Conservation (phyloP, 129 eudicot species). For the Erigeron canadensis region DNA sequence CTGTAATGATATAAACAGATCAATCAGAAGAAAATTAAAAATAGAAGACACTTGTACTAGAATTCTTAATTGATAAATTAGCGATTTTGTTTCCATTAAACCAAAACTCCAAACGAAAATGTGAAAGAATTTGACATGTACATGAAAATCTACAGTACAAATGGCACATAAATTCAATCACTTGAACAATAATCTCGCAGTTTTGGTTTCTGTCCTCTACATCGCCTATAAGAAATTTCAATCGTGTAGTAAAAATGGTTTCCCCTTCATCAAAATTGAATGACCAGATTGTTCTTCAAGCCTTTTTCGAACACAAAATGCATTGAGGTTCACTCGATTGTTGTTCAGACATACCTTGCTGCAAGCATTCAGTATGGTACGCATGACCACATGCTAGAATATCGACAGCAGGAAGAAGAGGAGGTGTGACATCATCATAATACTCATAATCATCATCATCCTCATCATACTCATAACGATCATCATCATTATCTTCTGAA, state of each 20-base stretch:
- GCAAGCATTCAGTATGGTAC: conserved; percentile 51
- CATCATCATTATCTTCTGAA: conserved; percentile 22
- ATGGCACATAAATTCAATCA: conserved; percentile 32
- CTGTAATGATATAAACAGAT: background rate
- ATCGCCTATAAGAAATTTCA: conserved; percentile 29
- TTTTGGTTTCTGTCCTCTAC: conserved; percentile 28
- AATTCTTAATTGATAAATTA: background rate
- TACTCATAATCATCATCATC: conserved; percentile 25
- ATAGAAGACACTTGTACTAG: background rate
- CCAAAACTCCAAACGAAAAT: background rate
- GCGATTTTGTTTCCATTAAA: conserved; percentile 8
- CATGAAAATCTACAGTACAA: conserved; percentile 22
- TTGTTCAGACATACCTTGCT: conserved; percentile 20
- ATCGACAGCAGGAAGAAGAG: conserved; percentile 52
- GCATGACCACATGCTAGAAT: conserved; percentile 61
- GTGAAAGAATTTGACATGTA: conserved; percentile 3
- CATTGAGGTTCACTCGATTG: conserved; percentile 46
- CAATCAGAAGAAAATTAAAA: background rate
- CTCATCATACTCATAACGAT: conserved; percentile 25
- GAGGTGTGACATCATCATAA: conserved; percentile 28
- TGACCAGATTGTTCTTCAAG: conserved; percentile 25
- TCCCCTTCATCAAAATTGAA: conserved; percentile 24
- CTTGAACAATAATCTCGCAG: conserved; percentile 24
- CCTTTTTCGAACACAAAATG: conserved; percentile 37
- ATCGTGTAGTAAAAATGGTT: conserved; percentile 32